These are phyloP conservation scores for Lactifluus rugatus DNA, from an alignment of 768 basidiomycete genomes.

Conservation along the genomic window DNA sequence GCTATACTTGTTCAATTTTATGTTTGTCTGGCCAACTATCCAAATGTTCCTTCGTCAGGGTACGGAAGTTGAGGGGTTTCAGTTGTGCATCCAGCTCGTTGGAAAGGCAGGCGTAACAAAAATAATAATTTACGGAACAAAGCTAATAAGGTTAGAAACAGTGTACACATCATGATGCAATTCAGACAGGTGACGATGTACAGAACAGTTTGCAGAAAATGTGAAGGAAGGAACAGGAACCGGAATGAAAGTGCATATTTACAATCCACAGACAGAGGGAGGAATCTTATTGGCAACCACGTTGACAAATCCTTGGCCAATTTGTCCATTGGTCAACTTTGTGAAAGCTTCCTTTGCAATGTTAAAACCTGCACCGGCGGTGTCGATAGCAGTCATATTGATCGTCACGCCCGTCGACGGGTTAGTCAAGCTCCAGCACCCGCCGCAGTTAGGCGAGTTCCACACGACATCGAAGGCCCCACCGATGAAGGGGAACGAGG, in stretches of 20 bases:
- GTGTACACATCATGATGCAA: too few species aligned
- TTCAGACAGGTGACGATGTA: background rate
- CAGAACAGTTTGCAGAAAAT: background rate
- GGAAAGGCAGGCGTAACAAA: too few species aligned
- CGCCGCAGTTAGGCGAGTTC: constrained; percentile 45
- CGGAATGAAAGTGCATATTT: background rate
- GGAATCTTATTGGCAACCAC: constrained; percentile 24
- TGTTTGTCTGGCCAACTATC: too few species aligned
- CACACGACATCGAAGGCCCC: constrained; percentile 42
- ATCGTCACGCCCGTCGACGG: constrained; percentile 31
- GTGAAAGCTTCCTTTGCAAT: constrained; percentile 27
- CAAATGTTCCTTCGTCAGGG: too few species aligned
- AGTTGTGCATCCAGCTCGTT: too few species aligned
- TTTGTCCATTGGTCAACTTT: constrained; percentile 24
- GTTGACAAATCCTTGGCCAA: constrained; percentile 21
- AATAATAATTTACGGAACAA: too few species aligned
- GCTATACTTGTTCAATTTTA: too few species aligned
- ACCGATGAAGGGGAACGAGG: constrained; percentile 51
- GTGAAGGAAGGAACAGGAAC: too few species aligned
- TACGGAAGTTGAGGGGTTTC: too few species aligned
- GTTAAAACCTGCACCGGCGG: constrained; percentile 33
- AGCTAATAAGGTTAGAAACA: background rate
- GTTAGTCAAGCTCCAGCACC: constrained; percentile 52
- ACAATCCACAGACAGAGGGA: constrained; percentile 22
- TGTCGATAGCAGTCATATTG: constrained; percentile 45